These are phyloP conservation scores for Chaetomium cochliodes DNA, from an alignment of 495 filamentous ascomycete genomes.

Conservation along the genomic window DNA sequence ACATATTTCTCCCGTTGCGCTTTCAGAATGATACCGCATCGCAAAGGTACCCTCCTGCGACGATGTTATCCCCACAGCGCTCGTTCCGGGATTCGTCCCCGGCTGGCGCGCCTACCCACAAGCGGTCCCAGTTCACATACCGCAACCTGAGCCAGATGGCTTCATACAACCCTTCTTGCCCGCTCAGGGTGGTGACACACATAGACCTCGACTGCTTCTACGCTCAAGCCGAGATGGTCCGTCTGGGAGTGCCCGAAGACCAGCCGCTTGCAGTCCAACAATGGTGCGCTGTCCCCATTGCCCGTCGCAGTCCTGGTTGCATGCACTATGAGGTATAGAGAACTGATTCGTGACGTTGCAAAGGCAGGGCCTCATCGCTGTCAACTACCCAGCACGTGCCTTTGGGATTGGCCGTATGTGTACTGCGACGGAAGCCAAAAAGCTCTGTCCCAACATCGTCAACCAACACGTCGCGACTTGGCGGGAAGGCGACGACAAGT, in stretches of 20 bases:
- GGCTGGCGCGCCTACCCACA: slow-evolving; percentile 40
- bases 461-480: slow-evolving; percentile 94
- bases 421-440: slow-evolving; percentile 76
- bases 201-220: slow-evolving; percentile 98
- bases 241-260: slow-evolving; percentile 69
- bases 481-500: slow-evolving; percentile 83
- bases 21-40: slow-evolving; percentile 16
- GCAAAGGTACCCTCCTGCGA: not conserved
- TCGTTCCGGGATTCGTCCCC: slow-evolving; percentile 43
- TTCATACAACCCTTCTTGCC: slow-evolving; percentile 66
- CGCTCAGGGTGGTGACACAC: slow-evolving; percentile 84
- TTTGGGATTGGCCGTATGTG: slow-evolving; percentile 77
- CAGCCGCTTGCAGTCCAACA: slow-evolving; percentile 90
- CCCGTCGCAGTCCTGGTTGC: not conserved
- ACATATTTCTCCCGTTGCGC: not conserved
- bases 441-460: slow-evolving; percentile 79
- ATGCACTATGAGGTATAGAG: too few relatives aligned
- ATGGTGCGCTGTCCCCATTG: slow-evolving; percentile 50
- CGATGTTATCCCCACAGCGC: slow-evolving; percentile 35
- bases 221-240: slow-evolving; percentile 91
- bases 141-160: slow-evolving; percentile 75
- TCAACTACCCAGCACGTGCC: slow-evolving; percentile 87
- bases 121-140: slow-evolving; percentile 75
- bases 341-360: not conserved
- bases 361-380: slow-evolving; percentile 79